Evolutionary conservation across 2,329 filamentous ascomycete species (phyloP), one percentile per base, ranked within the genome.

Genomic region (Cladosporium sp.): DNA sequence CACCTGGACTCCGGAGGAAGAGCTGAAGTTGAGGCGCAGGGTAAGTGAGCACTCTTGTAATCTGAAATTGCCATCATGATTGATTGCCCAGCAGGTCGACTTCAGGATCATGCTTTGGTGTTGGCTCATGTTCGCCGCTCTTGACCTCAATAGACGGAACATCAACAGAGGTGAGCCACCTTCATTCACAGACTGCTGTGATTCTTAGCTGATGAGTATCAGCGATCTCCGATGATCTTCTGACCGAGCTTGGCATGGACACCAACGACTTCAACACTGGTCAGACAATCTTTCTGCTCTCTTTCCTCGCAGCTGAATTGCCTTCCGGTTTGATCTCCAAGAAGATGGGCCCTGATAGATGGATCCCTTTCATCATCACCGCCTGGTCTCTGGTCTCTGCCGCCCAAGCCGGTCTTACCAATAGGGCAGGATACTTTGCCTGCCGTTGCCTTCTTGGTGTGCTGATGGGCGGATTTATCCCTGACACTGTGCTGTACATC

Each of bases 241-340:
- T 69, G 3, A 49, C 60, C 55, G 70, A 75, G 60, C 68, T 78
- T 58, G 75, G 71, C 4, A 75, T 78, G 72, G 70, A 73, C 55
- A 78, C 76, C 1, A 77, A 79, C 54, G 76, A 79, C 62, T 78
- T 75, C 65, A 79, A 79, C 65, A 62, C 55, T 17, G 76, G 76
- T 12, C 60, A 65, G 22, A 64, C 76, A 66, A 78, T 79, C 52
- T 79, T 79, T 52, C 69, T 76, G 1, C 67, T 77, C 0, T 72
- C 72, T 0, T 82, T 82, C 52, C 51, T 49, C 74, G 74, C n/a
- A 1, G 78, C 80, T 6, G 79, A 82, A 50, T 67, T 82, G 0
- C 80, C 79, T 3, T 80, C 78, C 51, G 77, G 78, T 14, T 68
- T 82, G 3, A 70, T 82, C 49, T 80, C 77, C 57, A 82, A 82